A percentile compares a stretch with the other conserved stretches of the same genome.
Conservation (phyloP, 768 basidiomycete species). For the Agaricus sinodeliciosus region DNA sequence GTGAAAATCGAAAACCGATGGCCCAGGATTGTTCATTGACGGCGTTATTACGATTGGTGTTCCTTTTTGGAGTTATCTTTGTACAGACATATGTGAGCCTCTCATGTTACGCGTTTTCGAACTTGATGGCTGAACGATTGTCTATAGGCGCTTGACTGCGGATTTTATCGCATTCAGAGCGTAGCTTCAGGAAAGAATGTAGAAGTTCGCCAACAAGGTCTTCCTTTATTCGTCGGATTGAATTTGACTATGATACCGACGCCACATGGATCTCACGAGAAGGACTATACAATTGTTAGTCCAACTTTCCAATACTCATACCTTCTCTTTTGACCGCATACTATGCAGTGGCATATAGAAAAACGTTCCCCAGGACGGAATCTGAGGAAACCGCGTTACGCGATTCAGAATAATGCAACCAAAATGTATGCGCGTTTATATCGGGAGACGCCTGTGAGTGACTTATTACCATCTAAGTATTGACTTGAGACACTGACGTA, state of each 20-base stretch:
- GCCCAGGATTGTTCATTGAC: not conserved
- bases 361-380: not conserved
- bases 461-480: not conserved
- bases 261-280: not conserved
- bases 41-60: not conserved
- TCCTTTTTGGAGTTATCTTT: not conserved
- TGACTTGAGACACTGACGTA: not conserved
- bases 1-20: not conserved
- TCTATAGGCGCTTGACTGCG: not conserved
- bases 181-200: not conserved
- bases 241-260: not conserved
- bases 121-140: not conserved
- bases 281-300: slow-evolving; percentile 1
- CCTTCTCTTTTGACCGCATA: not conserved
- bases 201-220: not conserved
- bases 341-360: not conserved
- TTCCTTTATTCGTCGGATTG: not conserved
- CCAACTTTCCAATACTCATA: not conserved
- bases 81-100: not conserved
- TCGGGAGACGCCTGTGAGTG: not conserved
- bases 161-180: slow-evolving; percentile 4
- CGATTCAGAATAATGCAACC: not conserved
- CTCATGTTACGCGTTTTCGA: no score
- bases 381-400: not conserved
- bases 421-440: not conserved